Conservation (phyloP, 176 grass and related monocot genomes). For the Carex kokanica region DNA sequence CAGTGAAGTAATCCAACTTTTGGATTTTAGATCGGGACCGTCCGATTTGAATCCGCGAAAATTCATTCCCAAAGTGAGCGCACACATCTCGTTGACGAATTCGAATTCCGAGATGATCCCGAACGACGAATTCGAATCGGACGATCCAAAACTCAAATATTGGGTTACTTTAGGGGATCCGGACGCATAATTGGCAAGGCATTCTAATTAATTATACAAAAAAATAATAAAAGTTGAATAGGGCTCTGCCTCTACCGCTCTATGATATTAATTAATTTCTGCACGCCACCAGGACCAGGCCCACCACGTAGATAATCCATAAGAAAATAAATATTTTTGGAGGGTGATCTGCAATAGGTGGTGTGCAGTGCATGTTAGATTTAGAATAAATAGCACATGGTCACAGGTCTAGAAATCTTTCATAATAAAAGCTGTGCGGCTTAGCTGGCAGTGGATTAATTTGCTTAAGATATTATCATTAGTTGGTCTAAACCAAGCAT, state of each 20-base stretch:
- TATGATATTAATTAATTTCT: neutral
- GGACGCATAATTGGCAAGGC: neutral
- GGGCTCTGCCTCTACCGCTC: too few species aligned
- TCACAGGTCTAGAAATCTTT: constrained; percentile 20
- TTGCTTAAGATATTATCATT: constrained; percentile 15
- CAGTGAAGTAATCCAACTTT: too few species aligned
- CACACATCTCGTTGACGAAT: too few species aligned
- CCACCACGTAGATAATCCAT: neutral
- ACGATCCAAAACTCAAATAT: too few species aligned
- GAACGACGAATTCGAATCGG: too few species aligned
- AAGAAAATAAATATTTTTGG: neutral
- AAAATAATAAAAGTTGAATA: too few species aligned
- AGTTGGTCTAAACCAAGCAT: constrained; percentile 12
- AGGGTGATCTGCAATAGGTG: neutral
- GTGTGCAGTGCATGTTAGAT: constrained; percentile 27
- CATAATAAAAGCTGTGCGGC: constrained; percentile 17
- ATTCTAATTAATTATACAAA: neutral
- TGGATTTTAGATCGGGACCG: too few species aligned
- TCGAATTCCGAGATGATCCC: too few species aligned
- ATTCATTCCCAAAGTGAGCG: too few species aligned
- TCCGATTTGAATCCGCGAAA: too few species aligned
- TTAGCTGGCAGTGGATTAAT: constrained; percentile 26
- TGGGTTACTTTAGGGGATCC: too few species aligned
- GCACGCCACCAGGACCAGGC: too few species aligned
- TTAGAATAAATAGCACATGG: constrained; percentile 25